These are phyloP conservation scores for Candida multigemmis DNA, from an alignment of 805 yeast genomes.

Conservation along the genomic window DNA sequence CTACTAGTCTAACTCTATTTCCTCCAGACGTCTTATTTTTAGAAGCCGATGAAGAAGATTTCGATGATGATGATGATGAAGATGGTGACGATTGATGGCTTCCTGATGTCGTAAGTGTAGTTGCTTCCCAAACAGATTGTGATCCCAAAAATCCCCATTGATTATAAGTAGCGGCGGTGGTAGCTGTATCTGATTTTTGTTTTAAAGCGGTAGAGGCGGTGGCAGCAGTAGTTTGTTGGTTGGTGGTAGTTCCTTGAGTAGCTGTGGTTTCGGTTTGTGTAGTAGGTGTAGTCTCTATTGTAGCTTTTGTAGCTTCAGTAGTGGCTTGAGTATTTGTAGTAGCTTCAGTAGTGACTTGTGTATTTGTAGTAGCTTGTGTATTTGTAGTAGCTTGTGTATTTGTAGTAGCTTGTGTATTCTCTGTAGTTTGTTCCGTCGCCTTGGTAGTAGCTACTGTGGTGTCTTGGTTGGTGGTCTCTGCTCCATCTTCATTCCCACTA, in stretches of 20 bases:
- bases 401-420: too few relatives aligned
- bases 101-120: slow-evolving; percentile 5
- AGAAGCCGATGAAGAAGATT: slow-evolving; percentile 2
- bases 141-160: slow-evolving; percentile 35
- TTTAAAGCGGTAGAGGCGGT: slow-evolving; percentile 4
- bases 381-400: slow-evolving; percentile 1
- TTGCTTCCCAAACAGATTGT: slow-evolving; percentile 24
- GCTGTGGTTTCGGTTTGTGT: slow-evolving; percentile 3
- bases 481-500: too few relatives aligned
- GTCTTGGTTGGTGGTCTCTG: background rate
- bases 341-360: slow-evolving; percentile 2
- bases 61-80: slow-evolving; percentile 4
- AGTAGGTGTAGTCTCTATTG: slow-evolving; percentile 2
- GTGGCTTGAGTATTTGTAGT: slow-evolving; percentile 4
- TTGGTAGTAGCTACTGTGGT: background rate
- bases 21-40: too few relatives aligned
- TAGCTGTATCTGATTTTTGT: slow-evolving; percentile 6
- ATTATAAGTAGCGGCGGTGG: slow-evolving; percentile 16
- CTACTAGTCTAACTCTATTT: too few relatives aligned
- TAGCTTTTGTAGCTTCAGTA: slow-evolving; percentile 1
- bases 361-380: slow-evolving; percentile 1
- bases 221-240: slow-evolving; percentile 4
- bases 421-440: background rate
- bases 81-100: slow-evolving; percentile 1
- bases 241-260: slow-evolving; percentile 3